A percentile compares a stretch with the other conserved stretches of the same genome.
Conservation (phyloP, 768 basidiomycete species). For the Pholiota molesta region DNA sequence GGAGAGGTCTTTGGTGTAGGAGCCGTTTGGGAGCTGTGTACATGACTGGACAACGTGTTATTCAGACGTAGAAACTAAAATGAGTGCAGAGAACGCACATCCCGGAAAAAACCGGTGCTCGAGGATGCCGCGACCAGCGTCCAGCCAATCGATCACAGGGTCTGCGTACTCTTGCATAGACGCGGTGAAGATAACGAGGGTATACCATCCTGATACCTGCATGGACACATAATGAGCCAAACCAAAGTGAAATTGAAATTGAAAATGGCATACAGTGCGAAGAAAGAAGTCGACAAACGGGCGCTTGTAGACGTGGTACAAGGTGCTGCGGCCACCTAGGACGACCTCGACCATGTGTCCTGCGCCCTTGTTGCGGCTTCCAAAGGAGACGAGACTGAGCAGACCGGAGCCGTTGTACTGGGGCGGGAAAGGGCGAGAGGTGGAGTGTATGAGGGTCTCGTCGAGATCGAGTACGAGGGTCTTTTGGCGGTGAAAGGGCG, state of each 20-base stretch:
- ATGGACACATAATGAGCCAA: conserved; percentile 11
- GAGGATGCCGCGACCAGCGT: conserved; percentile 91
- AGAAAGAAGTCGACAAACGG: conserved; percentile 85
- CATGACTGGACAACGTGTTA: conserved; percentile 65
- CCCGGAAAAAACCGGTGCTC: conserved; percentile 86
- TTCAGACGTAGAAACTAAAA: conserved; percentile 10
- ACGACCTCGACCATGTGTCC: conserved; percentile 94
- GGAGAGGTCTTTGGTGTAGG: conserved; percentile 92
- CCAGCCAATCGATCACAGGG: conserved; percentile 99
- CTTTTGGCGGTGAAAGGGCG: conserved; percentile 84
- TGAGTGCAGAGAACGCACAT: conserved; percentile 53
- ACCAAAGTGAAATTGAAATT: conserved; percentile 4
- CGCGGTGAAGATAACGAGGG: conserved; percentile 97
- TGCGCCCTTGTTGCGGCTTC: conserved; percentile 64
- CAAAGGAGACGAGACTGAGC: conserved; percentile 57
- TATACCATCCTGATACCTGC: conserved; percentile 98
- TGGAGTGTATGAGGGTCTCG: conserved; percentile 98
- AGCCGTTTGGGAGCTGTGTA: conserved; percentile 88
- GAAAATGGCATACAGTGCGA: conserved; percentile 29
- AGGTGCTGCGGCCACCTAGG: conserved; percentile 81
- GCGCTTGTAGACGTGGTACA: conserved; percentile 98
- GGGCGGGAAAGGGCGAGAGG: conserved; percentile 72
- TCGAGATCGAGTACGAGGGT: conserved; percentile 97
- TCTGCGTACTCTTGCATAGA: conserved; percentile 99
- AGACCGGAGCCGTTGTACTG: conserved; percentile 57